Conservation (phyloP, 2,329 filamentous ascomycete genomes). For the Neofusicoccum kwambonambiense region DNA sequence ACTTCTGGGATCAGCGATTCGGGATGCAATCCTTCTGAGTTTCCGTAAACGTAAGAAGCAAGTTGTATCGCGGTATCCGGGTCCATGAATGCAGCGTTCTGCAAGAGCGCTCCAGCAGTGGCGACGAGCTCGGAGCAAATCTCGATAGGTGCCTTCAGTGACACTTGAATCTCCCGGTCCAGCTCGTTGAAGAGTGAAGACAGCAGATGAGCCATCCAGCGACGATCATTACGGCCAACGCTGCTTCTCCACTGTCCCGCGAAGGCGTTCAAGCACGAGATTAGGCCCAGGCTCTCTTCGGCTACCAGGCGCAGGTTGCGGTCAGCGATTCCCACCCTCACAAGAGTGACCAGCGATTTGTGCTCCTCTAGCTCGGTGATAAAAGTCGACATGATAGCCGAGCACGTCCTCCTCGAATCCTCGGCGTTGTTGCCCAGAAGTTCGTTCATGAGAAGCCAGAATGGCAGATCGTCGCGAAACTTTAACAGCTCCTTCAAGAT, state of each 20-base stretch:
- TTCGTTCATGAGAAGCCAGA: constrained; percentile 12
- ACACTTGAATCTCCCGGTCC: neutral
- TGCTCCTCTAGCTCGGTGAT: neutral
- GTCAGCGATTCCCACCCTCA: constrained; percentile 6
- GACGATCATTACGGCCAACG: neutral
- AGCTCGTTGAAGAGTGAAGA: constrained; percentile 3
- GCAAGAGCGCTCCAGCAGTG: neutral
- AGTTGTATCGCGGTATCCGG: neutral
- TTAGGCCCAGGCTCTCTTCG: neutral
- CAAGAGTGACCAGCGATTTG: neutral
- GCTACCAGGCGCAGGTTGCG: neutral
- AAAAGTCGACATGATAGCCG: neutral
- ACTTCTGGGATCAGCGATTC: constrained; percentile 42
- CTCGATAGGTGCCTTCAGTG: constrained; percentile 12
- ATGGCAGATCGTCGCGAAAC: neutral
- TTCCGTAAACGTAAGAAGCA: neutral
- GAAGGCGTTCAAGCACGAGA: neutral
- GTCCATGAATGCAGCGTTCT: neutral
- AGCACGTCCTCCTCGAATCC: neutral
- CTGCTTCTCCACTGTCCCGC: neutral
- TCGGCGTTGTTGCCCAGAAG: neutral
- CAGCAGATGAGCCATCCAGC: neutral
- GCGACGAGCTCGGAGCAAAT: constrained; percentile 10
- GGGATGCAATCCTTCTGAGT: neutral
- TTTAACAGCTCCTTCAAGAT: neutral